Evolutionary conservation across 768 basidiomycete species (phyloP).

Genomic region (Psilocybe cubensis): DNA sequence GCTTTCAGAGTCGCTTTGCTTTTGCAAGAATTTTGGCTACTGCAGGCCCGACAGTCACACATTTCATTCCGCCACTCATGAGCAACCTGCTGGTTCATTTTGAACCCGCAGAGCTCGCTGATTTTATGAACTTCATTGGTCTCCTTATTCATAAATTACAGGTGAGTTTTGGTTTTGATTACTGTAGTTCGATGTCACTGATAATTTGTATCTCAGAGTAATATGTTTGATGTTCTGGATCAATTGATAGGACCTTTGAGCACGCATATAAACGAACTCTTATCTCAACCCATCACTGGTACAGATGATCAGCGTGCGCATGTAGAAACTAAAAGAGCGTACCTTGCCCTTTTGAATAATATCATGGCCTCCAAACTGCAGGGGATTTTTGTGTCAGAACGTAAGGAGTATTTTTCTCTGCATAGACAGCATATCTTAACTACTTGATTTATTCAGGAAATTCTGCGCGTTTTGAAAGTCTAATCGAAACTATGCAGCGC

Average conservation of each 20-base stretch:
- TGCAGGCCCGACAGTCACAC: conserved; percentile 83
- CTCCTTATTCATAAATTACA: conserved; percentile 90
- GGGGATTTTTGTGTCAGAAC: conserved; percentile 83
- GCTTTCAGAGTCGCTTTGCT: conserved; percentile 79
- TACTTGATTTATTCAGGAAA: conserved; percentile 32
- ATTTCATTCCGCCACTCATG: conserved; percentile 89
- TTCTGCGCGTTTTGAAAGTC: conserved; percentile 65
- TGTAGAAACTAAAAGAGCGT: conserved; percentile 84
- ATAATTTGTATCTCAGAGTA: conserved; percentile 50
- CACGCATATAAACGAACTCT: conserved; percentile 74
- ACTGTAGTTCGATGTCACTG: background rate
- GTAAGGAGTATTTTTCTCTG: conserved; percentile 41
- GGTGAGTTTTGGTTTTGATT: conserved; percentile 44
- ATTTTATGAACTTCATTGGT: conserved; percentile 95
- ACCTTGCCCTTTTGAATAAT: conserved; percentile 79
- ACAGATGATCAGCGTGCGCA: conserved; percentile 87
- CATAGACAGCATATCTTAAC: background rate
- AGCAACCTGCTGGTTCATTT: conserved; percentile 89
- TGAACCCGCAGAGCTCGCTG: conserved; percentile 89
- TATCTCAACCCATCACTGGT: conserved; percentile 81
- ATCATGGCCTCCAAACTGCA: conserved; percentile 84
- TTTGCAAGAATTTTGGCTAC: conserved; percentile 93
- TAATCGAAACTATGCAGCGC: conserved; percentile 75
- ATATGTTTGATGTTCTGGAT: conserved; percentile 88
- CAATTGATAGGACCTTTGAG: conserved; percentile 88